Evolutionary conservation across 2,329 filamentous ascomycete species (phyloP), one percentile per base, ranked within the genome.

Genomic region (Lasiodiplodia sp.): DNA sequence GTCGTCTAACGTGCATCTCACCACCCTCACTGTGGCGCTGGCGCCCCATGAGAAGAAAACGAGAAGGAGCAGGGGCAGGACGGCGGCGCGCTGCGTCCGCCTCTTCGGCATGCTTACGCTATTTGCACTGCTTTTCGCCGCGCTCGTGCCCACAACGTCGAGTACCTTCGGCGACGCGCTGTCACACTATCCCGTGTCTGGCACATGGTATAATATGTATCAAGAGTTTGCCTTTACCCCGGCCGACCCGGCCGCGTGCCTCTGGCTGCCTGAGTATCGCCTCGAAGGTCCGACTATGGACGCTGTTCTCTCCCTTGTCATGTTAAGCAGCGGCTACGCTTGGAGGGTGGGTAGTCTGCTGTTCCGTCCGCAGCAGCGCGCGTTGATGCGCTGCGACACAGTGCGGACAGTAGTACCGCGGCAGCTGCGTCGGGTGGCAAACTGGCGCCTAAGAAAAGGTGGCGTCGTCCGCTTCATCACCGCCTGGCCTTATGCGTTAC

Each of bases 1-100:
- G 69, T 68, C 67, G 18, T 72, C 71, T 12, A 67, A 66, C 14
- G 72, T 73, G 7, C 71, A 74, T 53, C 64, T 74, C 4, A 69
- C 68, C 2, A 72, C 73, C 0, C 57, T 74, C 12, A 73, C 72
- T 0, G 40, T 73, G 57, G 62, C n/a, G 57, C 70, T n/a, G 57
- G 69, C 31, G 64, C 52, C 7, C 16, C 40, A 44, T 18, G 7
- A 18, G 40, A 44, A 6, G 16, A 18, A 14, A 18, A 44, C n/a
- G 18, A 18, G 40, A 18, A 44, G 40, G 6, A 44, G 40, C n/a
- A 18, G 40, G 14, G 40, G 40, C n/a, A 14, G 6, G 6, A 44
- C 40, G 16, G 40, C 40, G 1, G 66, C 69, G 66, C 62, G 73
- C 34, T 31, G 72, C 11, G 25, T 68, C 2, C 69, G 70, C 5